Evolutionary conservation across 225 moss, liverwort and hornwort genomes (phyloP).

Genomic region (Marchantia polymorpha): DNA sequence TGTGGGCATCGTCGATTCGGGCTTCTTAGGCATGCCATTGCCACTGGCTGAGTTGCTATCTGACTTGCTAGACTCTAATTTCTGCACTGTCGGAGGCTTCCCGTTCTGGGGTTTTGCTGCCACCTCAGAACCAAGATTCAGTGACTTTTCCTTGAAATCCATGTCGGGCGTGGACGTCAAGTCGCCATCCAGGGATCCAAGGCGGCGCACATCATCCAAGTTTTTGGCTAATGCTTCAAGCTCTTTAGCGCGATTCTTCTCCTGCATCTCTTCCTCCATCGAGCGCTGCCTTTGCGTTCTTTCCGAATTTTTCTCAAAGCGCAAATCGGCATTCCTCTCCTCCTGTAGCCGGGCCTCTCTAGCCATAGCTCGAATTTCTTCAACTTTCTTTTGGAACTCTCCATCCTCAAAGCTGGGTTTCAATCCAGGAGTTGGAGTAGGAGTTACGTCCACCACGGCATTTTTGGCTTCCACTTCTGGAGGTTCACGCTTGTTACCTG

Average conservation of each 20-base stretch:
- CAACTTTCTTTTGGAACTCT: constrained; percentile 60
- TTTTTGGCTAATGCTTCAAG: constrained; percentile 32
- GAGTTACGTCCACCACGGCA: constrained; percentile 20
- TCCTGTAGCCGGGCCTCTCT: constrained; percentile 76
- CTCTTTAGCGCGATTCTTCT: constrained; percentile 20
- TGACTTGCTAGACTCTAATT: background rate
- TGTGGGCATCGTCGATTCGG: constrained; percentile 1
- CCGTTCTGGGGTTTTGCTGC: constrained; percentile 6
- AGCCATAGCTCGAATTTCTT: constrained; percentile 85
- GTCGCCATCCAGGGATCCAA: constrained; percentile 17
- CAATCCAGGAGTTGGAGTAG: background rate
- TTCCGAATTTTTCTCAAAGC: constrained; percentile 32
- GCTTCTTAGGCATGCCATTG: background rate
- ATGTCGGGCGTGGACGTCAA: background rate
- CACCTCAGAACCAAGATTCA: background rate
- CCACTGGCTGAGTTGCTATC: background rate
- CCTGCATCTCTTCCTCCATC: constrained; percentile 19
- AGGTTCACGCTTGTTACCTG: background rate
- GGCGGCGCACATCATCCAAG: constrained; percentile 27
- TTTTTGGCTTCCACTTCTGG: constrained; percentile 9
- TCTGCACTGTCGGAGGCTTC: constrained; percentile 10
- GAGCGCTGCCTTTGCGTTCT: constrained; percentile 9
- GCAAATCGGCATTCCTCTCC: constrained; percentile 41
- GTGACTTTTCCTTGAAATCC: background rate
- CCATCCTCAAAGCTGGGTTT: constrained; percentile 36